Percentiles rank a stretch among this genome's conserved stretches.
Evolutionary conservation across 352 stramenopile species (phyloP).

Genomic region (Globisporangium canariense): DNA sequence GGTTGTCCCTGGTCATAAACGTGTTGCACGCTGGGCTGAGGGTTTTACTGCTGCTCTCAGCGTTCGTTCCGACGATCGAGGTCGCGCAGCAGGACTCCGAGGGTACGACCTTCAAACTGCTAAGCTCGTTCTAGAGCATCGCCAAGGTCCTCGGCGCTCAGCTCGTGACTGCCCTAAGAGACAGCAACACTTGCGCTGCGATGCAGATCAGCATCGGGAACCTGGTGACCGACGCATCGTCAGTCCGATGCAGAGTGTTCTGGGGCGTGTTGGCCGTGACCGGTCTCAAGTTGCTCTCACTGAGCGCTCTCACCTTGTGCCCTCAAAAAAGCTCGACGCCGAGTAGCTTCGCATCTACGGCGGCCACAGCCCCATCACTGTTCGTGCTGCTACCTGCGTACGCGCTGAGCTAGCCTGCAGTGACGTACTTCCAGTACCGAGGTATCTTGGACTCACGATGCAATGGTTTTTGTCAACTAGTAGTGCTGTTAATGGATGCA

Average conservation of each 20-base stretch:
- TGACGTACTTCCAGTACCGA: conserved; percentile 16
- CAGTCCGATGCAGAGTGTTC: conserved; percentile 10
- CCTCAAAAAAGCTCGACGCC: conserved; percentile 37
- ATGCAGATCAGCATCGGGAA: conserved; percentile 15
- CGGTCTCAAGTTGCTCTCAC: conserved; percentile 18
- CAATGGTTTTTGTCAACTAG: no score
- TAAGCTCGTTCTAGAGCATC: conserved; percentile 32
- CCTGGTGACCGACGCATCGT: conserved; percentile 1
- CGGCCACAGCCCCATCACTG: conserved; percentile 31
- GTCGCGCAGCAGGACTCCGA: conserved; percentile 40
- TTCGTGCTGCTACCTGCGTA: conserved; percentile 26
- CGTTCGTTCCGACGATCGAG: conserved; percentile 41
- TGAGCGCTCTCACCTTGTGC: conserved; percentile 26
- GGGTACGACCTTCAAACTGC: conserved; percentile 36
- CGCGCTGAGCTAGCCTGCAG: conserved; percentile 17
- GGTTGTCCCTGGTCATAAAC: no score
- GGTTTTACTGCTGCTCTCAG: conserved; percentile 25
- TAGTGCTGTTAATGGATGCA: no score
- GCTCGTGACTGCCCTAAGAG: conserved; percentile 1
- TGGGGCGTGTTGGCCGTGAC: conserved; percentile 17
- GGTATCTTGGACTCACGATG: no score
- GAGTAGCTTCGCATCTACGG: conserved; percentile 46
- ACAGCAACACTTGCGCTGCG: not conserved
- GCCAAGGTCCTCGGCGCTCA: conserved; percentile 27
- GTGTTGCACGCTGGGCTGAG: conserved; percentile 7